A percentile compares a stretch with the other conserved stretches of the same genome.
Conservation (phyloP, 176 grass and related monocot genomes). For the Sorghum bicolor region DNA sequence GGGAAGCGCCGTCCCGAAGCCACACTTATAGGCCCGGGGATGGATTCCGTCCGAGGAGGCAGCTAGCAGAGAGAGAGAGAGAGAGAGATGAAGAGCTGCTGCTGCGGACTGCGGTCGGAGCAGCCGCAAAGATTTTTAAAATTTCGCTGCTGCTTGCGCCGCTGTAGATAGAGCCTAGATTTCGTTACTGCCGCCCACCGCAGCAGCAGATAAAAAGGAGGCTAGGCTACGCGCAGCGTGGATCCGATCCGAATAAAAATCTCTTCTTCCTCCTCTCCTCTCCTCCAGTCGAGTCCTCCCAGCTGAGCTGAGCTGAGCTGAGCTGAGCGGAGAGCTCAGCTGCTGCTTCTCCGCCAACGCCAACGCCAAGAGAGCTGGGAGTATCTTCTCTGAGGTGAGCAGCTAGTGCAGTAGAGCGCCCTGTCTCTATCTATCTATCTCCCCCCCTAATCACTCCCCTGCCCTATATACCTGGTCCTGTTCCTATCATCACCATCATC, state of each 20-base stretch:
- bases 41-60: not conserved
- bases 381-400: not conserved
- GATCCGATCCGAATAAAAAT: constrained; percentile 33
- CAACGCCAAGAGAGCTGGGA: not conserved
- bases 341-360: not conserved
- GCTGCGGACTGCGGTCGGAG: not conserved
- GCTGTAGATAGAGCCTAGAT: constrained; percentile 39
- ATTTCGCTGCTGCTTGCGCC: not conserved
- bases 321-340: not conserved
- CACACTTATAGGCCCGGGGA: constrained; percentile 42
- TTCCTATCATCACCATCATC: not conserved
- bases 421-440: constrained; percentile 29
- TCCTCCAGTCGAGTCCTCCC: not conserved
- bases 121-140: constrained; percentile 30
- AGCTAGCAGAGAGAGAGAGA: not conserved
- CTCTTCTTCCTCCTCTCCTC: not conserved
- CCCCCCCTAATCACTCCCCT: not conserved
- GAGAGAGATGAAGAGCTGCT: not conserved
- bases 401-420: constrained; percentile 9
- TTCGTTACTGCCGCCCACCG: constrained; percentile 3
- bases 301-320: not conserved
- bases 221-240: not conserved
- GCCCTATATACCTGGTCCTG: constrained; percentile 28
- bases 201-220: not conserved
- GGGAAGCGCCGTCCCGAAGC: constrained; percentile 99